Evolutionary conservation across 148 eudicot species (phyloP).

Genomic region (Camellia sinensis): DNA sequence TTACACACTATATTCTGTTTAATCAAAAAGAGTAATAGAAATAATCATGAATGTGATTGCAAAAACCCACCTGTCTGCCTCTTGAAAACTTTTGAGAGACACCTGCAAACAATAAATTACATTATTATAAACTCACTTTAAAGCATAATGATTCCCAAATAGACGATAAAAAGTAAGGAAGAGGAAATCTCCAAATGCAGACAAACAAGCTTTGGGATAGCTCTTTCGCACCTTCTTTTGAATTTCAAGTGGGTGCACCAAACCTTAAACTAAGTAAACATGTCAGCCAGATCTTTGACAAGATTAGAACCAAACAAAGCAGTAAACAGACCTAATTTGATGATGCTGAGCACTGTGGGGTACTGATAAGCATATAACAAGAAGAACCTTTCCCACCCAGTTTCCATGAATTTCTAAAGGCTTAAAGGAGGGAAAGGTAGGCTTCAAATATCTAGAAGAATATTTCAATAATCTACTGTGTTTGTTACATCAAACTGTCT

Average conservation of each 20-base stretch:
- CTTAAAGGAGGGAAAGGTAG: conserved; percentile 14
- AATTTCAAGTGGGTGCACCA: conserved; percentile 10
- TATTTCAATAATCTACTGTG: not conserved
- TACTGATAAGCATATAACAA: too few species aligned
- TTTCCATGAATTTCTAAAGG: not conserved
- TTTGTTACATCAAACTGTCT: not conserved
- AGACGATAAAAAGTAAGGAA: conserved; percentile 4
- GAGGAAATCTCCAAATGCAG: conserved; percentile 19
- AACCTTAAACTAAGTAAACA: conserved; percentile 29
- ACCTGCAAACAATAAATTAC: conserved; percentile 7
- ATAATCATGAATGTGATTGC: conserved; percentile 12
- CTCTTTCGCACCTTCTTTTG: conserved; percentile 7
- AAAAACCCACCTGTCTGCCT: conserved; percentile 19
- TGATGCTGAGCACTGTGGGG: conserved; percentile 22
- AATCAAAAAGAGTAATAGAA: conserved; percentile 13
- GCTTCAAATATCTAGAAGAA: conserved; percentile 4
- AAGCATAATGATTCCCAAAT: conserved; percentile 15
- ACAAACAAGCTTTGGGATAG: conserved; percentile 12
- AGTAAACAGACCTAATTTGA: conserved; percentile 14
- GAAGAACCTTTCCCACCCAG: too few species aligned
- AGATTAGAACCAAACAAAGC: conserved; percentile 20
- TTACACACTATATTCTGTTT: not conserved
- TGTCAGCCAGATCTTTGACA: conserved; percentile 33
- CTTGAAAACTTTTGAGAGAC: conserved; percentile 16
- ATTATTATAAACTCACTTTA: conserved; percentile 13